Conservation (phyloP, 1,284 basidiomycete species). For the Ceratobasidium theobromae region DNA sequence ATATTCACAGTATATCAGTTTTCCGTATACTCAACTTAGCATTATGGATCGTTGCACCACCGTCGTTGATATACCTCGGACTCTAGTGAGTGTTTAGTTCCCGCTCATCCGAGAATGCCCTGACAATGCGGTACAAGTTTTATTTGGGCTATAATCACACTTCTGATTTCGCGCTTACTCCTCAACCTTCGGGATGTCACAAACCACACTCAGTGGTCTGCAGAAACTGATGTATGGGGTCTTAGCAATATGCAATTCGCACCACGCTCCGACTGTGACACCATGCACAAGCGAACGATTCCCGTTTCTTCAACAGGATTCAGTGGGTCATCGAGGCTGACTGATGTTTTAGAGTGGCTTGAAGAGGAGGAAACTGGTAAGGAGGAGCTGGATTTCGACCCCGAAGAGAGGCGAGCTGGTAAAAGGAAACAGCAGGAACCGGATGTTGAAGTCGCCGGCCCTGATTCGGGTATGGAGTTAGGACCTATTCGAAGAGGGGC, state of each 20-base stretch:
- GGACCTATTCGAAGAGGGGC: slow-evolving; percentile 1
- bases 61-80: slow-evolving; percentile 29
- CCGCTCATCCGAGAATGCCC: not conserved
- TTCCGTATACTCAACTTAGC: slow-evolving; percentile 27
- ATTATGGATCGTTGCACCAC: slow-evolving; percentile 28
- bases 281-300: not conserved
- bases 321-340: slow-evolving; percentile 5
- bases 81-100: slow-evolving; percentile 10
- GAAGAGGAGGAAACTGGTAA: not conserved
- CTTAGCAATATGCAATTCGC: slow-evolving; percentile 23
- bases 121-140: slow-evolving; percentile 6
- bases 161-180: slow-evolving; percentile 30
- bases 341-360: slow-evolving; percentile 14
- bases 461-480: slow-evolving; percentile 1
- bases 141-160: slow-evolving; percentile 30
- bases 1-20: not conserved
- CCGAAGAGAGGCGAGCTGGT: not conserved
- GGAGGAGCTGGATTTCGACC: not conserved
- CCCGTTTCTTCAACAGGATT: slow-evolving; percentile 5
- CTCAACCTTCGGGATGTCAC: slow-evolving; percentile 27
- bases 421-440: slow-evolving; percentile 8
- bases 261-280: slow-evolving; percentile 7
- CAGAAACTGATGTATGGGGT: slow-evolving; percentile 13
- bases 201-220: slow-evolving; percentile 7
- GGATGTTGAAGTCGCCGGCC: not conserved